Percentiles rank a stretch among this genome's conserved stretches.
Evolutionary conservation across 2,329 filamentous ascomycete genomes (phyloP).

Genomic region (Fusarium avenaceum): DNA sequence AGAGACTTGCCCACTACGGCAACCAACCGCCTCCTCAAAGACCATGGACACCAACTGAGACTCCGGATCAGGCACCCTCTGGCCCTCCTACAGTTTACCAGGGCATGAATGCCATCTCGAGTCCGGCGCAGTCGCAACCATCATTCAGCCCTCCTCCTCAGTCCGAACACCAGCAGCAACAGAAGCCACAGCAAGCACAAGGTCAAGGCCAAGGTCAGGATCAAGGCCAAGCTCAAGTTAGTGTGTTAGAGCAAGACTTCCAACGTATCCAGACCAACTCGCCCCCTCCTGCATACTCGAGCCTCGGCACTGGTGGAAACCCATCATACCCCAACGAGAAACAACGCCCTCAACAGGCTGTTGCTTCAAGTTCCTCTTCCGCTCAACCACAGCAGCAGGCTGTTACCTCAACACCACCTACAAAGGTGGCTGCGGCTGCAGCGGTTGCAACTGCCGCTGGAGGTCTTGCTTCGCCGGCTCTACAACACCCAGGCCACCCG

Average conservation of each 20-base stretch:
- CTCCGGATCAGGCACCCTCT: constrained; percentile 86
- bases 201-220: constrained; percentile 57
- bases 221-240: constrained; percentile 64
- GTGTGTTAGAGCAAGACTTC: constrained; percentile 87
- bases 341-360: constrained; percentile 62
- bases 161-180: constrained; percentile 48
- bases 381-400: constrained; percentile 46
- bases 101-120: constrained; percentile 78
- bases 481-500: constrained; percentile 78
- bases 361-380: constrained; percentile 48
- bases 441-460: constrained; percentile 43
- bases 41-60: constrained; percentile 96
- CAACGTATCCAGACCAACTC: constrained; percentile 85
- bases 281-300: constrained; percentile 96
- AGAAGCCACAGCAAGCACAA: constrained; percentile 39
- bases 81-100: constrained; percentile 94
- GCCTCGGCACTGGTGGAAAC: constrained; percentile 68
- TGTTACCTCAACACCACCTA: constrained; percentile 48
- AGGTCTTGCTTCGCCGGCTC: constrained; percentile 61
- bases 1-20: constrained; percentile 84
- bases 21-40: constrained; percentile 60
- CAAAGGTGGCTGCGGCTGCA: constrained; percentile 48
- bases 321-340: constrained; percentile 85
- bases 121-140: constrained; percentile 57
- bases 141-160: constrained; percentile 57